Base-by-base conservation (phyloP, 345 rosid species). In the Acer saccharum region DNA sequence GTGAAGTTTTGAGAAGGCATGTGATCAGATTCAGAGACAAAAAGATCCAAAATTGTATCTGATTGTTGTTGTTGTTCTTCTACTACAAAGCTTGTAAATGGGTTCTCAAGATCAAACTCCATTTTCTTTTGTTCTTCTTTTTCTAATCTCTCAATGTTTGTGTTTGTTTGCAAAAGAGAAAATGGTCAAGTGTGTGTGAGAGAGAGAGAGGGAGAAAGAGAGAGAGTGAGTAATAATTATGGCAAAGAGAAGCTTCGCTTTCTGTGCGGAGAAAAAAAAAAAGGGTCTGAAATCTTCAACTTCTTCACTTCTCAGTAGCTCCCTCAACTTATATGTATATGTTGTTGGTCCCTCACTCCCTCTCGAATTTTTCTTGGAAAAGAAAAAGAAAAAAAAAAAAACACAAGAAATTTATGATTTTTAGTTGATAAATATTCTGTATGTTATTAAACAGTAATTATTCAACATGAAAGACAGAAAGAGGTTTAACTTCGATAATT, bases 91-190 rank as follows among this genome's bases (percentile, higher is more conserved):
- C 76, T 78, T 16, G 88, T 84, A 2, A 83, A 80, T 21, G 88
- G 86, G 69, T 86, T 84, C 76, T 88, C 89, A 72, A 86, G 87
- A 81, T 86, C 88, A 48, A 86, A 83, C 55, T 78, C 85, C 85
- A 81, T 81, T 75, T 60, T 14, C 48, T 64, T 16, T 23, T 12
- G 35, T 11, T 23, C 9, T 39, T 63, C 0, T 6, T 55, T 35
- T 35, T 35, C 39, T 35, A 35, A 35, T 35, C 7, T 46, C 25
- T 27, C 20, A 60, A n/a, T 50, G 12, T 54, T 52, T 43, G 48
- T 62, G 72, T 48, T 10, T 16, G 62, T 6, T 61, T 44, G 71
- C 32, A 66, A 62, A 11, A 41, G 69, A 80, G 61, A 67, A 60
- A 7, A 58, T 58, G 75, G 78, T 23, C 20, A 52, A 73, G 77